Percentiles rank a stretch among this genome's conserved stretches.
Conservation (phyloP, 345 rosid genomes). For the Hevea brasiliensis region DNA sequence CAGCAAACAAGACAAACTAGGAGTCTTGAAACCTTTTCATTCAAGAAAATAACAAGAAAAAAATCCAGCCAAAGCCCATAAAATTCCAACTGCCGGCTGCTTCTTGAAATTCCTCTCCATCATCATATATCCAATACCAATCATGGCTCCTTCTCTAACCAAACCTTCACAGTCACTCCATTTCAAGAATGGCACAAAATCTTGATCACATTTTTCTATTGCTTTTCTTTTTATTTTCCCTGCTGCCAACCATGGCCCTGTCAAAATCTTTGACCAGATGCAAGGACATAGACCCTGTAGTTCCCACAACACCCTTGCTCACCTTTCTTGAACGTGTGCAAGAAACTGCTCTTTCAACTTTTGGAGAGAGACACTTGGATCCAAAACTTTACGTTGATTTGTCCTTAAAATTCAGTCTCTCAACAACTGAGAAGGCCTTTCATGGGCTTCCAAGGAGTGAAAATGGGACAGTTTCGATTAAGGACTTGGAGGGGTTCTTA, state of each 20-base stretch:
- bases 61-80: background rate
- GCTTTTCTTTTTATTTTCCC: no score
- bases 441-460: conserved; percentile 40
- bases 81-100: background rate
- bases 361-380: conserved; percentile 46
- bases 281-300: conserved; percentile 10
- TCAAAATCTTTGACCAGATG: background rate
- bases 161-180: background rate
- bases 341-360: conserved; percentile 51
- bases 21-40: no score
- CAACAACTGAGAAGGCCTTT: conserved; percentile 49
- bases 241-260: no score
- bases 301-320: conserved; percentile 40
- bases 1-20: no score
- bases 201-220: background rate
- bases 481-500: conserved; percentile 24
- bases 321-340: conserved; percentile 68
- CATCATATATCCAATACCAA: background rate
- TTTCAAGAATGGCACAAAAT: conserved; percentile 5
- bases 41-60: no score
- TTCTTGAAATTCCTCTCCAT: background rate
- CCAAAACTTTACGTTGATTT: conserved; percentile 72
- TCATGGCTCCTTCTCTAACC: background rate
- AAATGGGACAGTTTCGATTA: conserved; percentile 31
- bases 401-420: conserved; percentile 51